phyloP scores from a whole-genome alignment of 2,329 filamentous ascomycete genomes.

The Aspergillus brasiliensis region DNA sequence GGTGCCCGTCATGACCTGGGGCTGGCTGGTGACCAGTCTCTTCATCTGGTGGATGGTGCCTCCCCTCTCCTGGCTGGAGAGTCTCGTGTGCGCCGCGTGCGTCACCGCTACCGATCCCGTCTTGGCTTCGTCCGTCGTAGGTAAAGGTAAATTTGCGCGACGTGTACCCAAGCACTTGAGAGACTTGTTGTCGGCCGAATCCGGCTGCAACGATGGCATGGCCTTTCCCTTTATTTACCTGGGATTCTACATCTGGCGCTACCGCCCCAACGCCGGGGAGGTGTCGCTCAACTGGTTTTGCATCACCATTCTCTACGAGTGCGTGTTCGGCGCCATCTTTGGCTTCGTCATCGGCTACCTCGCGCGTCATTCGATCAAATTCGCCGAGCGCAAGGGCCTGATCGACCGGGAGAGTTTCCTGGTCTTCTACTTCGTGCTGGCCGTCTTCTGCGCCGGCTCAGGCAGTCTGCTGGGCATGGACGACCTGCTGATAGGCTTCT shows the following conservation, averaged over 20 bases:
- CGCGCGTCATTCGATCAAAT: conserved; percentile 86
- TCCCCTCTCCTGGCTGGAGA: conserved; percentile 83
- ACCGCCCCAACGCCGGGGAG: conserved; percentile 66
- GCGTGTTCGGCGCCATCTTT: conserved; percentile 85
- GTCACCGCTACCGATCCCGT: conserved; percentile 98
- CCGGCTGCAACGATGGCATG: conserved; percentile 99
- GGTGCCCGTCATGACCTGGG: conserved; percentile 94
- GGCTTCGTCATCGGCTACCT: conserved; percentile 87
- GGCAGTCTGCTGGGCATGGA: conserved; percentile 90
- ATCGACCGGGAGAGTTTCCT: conserved; percentile 97
- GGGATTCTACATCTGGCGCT: conserved; percentile 84
- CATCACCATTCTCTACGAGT: conserved; percentile 90
- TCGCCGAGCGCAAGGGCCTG: conserved; percentile 77
- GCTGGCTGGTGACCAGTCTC: conserved; percentile 79
- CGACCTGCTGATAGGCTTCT: conserved; percentile 91
- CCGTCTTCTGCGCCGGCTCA: conserved; percentile 91
- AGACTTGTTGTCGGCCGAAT: conserved; percentile 93
- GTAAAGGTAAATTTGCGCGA: conserved; percentile 98
- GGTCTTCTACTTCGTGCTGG: conserved; percentile 97
- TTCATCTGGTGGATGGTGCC: conserved; percentile 92
- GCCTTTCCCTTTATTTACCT: conserved; percentile 98
- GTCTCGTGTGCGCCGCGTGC: conserved; percentile 83
- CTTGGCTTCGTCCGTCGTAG: conserved; percentile 93
- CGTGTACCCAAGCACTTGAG: conserved; percentile 95
- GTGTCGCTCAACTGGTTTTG: conserved; percentile 87